Conservation (phyloP, 1,284 basidiomycete genomes). For the Pascua guehoae region DNA sequence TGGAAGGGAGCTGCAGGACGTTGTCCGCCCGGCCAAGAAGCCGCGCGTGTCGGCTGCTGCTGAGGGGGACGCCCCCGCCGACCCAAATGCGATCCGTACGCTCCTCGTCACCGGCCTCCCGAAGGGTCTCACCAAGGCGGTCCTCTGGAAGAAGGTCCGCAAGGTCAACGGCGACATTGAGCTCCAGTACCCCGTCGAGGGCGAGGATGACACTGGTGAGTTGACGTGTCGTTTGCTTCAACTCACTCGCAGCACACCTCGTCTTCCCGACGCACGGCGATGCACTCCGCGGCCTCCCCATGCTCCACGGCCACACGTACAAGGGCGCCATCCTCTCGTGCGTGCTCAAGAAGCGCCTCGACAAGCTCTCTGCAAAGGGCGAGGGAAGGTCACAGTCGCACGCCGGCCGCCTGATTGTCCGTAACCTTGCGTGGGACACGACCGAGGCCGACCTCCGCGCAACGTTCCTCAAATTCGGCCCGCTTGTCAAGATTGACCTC, state of each 20-base stretch:
- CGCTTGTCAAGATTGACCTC: conserved; percentile 80
- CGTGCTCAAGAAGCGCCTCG: conserved; percentile 83
- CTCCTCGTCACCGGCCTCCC: conserved; percentile 75
- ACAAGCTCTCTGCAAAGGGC: conserved; percentile 55
- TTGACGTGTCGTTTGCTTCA: not conserved
- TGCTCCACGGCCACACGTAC: conserved; percentile 90
- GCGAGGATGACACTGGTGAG: conserved; percentile 23
- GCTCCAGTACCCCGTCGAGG: conserved; percentile 59
- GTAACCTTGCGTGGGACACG: conserved; percentile 79
- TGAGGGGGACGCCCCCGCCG: conserved; percentile 33
- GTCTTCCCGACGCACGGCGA: conserved; percentile 68
- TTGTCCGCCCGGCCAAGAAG: conserved; percentile 15
- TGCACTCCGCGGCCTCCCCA: conserved; percentile 69
- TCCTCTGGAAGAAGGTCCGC: conserved; percentile 82
- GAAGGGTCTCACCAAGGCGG: conserved; percentile 62
- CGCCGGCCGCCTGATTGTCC: conserved; percentile 80
- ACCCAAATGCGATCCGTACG: conserved; percentile 75
- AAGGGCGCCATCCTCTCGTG: conserved; percentile 83
- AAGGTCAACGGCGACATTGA: conserved; percentile 66
- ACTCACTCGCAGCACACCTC: conserved; percentile 59
- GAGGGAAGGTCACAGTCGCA: conserved; percentile 51
- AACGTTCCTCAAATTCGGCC: conserved; percentile 82
- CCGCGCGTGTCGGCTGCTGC: conserved; percentile 12
- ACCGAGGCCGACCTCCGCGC: conserved; percentile 82
- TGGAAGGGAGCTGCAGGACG: conserved; percentile 8